Base-by-base conservation (phyloP, 2,329 filamentous ascomycete genomes). In the Didymella pomorum region DNA sequence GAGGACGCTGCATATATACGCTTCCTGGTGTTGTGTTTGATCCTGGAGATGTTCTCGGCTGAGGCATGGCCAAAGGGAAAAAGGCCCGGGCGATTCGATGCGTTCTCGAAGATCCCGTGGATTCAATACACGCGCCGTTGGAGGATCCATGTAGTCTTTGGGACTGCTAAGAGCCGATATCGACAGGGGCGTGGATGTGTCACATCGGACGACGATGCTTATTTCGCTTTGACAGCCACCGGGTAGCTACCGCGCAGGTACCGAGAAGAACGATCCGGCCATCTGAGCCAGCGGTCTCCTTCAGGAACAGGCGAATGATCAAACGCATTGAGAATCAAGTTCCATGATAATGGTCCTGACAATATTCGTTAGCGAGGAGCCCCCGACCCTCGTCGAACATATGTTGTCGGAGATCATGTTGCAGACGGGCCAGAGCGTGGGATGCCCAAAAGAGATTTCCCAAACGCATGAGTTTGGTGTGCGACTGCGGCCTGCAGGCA, bases 381-480 rank as follows among this genome's bases (percentile, higher is more conserved):
- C 60, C 59, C 58, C 64, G 65, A 68, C 66, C 62, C 46, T 60
- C 63, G 49, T 70, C 67, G 63, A 73, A 76, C 74, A 64, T 67
- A 54, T 60, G 43, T 52, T 60, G 74, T 76, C 64, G 67, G 72
- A 76, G 71, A 71, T 39, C 44, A 60, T 72, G 73, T 76, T 68
- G 62, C 74, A 76, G 72, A 66, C 49, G 62, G 63, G 46, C 61
- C 56, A 60, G 68, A 69, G 65, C 23, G 44, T n/a, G 55, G 45
- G 35, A 41, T 56, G 48, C 59, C 58, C 58, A 65, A 59, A 60
- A 56, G 66, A 65, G 64, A 61, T 60, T 61, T 67, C 58, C 60
- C 59, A 75, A 75, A 76, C 73, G 72, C 73, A 75, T 71, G 72
- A 74, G 70, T 73, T 71, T 73, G 66, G 64, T 64, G 54, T 67